These are phyloP conservation scores for Auxenochlorella pyrenoidosa DNA, from an alignment of 139 green algal genomes.

Conservation along the genomic window DNA sequence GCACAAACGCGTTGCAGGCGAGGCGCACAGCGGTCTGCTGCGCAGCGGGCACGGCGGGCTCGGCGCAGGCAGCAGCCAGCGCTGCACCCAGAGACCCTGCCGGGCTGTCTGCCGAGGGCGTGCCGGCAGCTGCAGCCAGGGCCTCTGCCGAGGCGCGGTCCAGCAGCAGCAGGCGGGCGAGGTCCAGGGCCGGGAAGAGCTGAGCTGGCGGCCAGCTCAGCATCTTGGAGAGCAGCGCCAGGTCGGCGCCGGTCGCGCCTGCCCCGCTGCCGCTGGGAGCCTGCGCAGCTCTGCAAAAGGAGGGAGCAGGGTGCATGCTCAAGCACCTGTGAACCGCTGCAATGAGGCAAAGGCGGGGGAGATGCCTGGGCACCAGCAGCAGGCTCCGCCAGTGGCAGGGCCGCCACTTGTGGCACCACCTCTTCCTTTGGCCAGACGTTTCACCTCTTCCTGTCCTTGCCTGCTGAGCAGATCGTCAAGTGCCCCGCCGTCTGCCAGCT, in stretches of 20 bases:
- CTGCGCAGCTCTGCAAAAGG: slow-evolving; percentile 4
- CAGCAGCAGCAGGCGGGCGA: slow-evolving; percentile 70
- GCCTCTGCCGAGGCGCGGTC: slow-evolving; percentile 35
- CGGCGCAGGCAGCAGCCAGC: slow-evolving; percentile 34
- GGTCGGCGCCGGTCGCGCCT: slow-evolving; percentile 4
- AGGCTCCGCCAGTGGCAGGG: too few relatives aligned
- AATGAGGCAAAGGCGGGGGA: too few relatives aligned
- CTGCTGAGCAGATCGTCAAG: slow-evolving; percentile 62
- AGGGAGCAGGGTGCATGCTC: neutral
- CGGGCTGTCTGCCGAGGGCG: neutral
- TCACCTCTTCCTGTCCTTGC: slow-evolving; percentile 9
- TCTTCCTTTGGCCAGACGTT: too few relatives aligned
- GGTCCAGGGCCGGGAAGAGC: slow-evolving; percentile 83
- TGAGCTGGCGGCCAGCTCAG: slow-evolving; percentile 70
- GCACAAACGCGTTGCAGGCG: slow-evolving; percentile 67
- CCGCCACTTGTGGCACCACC: too few relatives aligned
- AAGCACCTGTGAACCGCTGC: too few relatives aligned
- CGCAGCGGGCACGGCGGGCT: slow-evolving; percentile 46
- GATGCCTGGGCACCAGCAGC: too few relatives aligned
- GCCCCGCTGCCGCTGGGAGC: neutral
- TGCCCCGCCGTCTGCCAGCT: slow-evolving; percentile 50
- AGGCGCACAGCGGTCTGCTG: slow-evolving; percentile 72
- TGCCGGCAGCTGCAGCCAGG: slow-evolving; percentile 40
- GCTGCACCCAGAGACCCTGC: slow-evolving; percentile 52
- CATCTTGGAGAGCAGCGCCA: slow-evolving; percentile 57